phyloP scores from a whole-genome alignment of 1,139 yeast genomes.

The Hemisphaericaspora xylofermentans region DNA sequence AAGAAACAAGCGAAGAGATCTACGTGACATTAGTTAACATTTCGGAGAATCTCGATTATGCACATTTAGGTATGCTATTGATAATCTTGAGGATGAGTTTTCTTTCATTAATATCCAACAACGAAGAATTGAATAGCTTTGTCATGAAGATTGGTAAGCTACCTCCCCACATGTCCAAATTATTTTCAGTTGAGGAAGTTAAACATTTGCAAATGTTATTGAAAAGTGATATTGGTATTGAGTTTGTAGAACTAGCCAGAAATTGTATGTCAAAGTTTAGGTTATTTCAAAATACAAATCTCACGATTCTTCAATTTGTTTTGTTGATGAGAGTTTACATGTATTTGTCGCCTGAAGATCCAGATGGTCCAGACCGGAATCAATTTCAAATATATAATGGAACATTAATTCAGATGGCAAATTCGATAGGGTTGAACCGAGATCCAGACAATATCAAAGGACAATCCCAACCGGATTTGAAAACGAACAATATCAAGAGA shows the following conservation, averaged over 20 bases:
- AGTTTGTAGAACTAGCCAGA: constrained; percentile 30
- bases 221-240: constrained; percentile 43
- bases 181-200: constrained; percentile 18
- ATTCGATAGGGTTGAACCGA: constrained; percentile 44
- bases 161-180: constrained; percentile 14
- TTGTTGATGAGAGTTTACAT: constrained; percentile 46
- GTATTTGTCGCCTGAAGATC: constrained; percentile 48
- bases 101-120: constrained; percentile 30
- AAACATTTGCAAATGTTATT: constrained; percentile 40
- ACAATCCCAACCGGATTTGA: constrained; percentile 5
- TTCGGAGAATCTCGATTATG: constrained; percentile 20
- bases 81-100: constrained; percentile 23
- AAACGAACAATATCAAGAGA: constrained; percentile 29
- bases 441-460: constrained; percentile 30
- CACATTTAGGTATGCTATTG: constrained; percentile 24
- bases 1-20: constrained; percentile 16
- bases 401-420: constrained; percentile 39
- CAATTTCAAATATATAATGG: constrained; percentile 40
- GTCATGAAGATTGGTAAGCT: constrained; percentile 16
- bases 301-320: constrained; percentile 41
- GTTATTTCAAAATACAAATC: constrained; percentile 20
- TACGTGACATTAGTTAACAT: constrained; percentile 17
- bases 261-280: constrained; percentile 31
- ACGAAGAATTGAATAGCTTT: constrained; percentile 22
- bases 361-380: constrained; percentile 48